phyloP scores from a whole-genome alignment of 2,329 filamentous ascomycete genomes.

The Fusarium robinianum region DNA sequence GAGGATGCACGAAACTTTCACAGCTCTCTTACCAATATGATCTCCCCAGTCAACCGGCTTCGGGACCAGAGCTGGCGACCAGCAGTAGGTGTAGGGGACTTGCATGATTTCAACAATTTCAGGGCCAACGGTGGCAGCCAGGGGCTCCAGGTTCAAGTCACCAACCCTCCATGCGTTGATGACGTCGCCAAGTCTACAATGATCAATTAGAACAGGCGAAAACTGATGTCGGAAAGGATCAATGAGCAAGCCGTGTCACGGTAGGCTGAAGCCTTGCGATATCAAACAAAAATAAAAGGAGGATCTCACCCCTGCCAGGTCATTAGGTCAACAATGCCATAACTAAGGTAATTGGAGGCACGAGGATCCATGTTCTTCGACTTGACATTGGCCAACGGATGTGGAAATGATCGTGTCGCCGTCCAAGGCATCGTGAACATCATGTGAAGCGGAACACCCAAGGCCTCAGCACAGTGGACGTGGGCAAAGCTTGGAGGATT shows the following conservation, averaged over 20 bases:
- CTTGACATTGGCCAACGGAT: slow-evolving; percentile 77
- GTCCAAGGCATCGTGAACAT: slow-evolving; percentile 91
- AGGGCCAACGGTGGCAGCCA: slow-evolving; percentile 77
- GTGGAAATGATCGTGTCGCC: slow-evolving; percentile 74
- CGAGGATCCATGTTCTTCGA: slow-evolving; percentile 71
- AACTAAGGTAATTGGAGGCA: slow-evolving; percentile 81
- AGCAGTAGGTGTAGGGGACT: slow-evolving; percentile 76
- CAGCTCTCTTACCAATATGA: too few species aligned
- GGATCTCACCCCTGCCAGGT: slow-evolving; percentile 97
- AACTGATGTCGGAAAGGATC: too few species aligned
- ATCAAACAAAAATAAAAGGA: too few species aligned
- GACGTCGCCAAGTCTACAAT: slow-evolving; percentile 74
- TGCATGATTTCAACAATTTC: slow-evolving; percentile 73
- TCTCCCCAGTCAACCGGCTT: slow-evolving; percentile 71
- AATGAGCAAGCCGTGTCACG: too few species aligned
- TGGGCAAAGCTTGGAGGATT: slow-evolving; percentile 81
- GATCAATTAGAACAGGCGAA: too few species aligned
- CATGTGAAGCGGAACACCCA: slow-evolving; percentile 77
- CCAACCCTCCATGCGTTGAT: slow-evolving; percentile 75
- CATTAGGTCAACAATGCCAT: slow-evolving; percentile 81
- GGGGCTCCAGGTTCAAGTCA: slow-evolving; percentile 71
- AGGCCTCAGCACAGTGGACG: slow-evolving; percentile 76
- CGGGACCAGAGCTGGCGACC: slow-evolving; percentile 67
- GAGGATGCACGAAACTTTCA: too few species aligned
- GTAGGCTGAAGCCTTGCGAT: too few species aligned